Evolutionary conservation across 2,329 filamentous ascomycete genomes (phyloP).

Genomic region (Arthrobotrys conoides): DNA sequence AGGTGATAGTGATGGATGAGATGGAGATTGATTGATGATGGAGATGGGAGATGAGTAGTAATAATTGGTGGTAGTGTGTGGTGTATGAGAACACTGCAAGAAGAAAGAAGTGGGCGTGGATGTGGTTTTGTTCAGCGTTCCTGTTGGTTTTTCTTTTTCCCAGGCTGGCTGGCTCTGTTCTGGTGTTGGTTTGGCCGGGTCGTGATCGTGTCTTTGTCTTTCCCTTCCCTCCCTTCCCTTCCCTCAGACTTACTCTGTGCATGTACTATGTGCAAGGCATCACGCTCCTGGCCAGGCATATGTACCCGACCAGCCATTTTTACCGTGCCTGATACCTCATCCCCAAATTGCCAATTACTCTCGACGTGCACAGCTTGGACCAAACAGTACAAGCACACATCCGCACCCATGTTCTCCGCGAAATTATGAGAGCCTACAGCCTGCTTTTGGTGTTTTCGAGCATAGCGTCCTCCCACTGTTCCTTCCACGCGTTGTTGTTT

Average conservation of each 20-base stretch:
- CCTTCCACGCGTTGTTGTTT: conserved; percentile 45
- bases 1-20: not conserved
- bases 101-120: conserved; percentile 26
- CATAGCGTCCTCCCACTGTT: not conserved
- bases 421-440: conserved; percentile 25
- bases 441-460: conserved; percentile 38
- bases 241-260: no score
- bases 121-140: conserved; percentile 53
- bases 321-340: conserved; percentile 12
- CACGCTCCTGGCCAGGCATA: conserved; percentile 40
- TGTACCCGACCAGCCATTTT: conserved; percentile 56
- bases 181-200: not conserved
- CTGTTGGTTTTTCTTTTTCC: conserved; percentile 16
- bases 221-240: no score
- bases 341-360: not conserved
- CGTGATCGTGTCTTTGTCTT: conserved; percentile 21
- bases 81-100: not conserved
- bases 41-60: not conserved
- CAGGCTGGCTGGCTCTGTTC: not conserved
- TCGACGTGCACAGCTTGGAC: conserved; percentile 3
- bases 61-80: conserved; percentile 6
- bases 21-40: not conserved
- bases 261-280: no score
- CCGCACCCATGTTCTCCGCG: conserved; percentile 32
- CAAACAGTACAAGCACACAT: not conserved